Percentiles rank a stretch among this genome's conserved stretches.
Evolutionary conservation across 345 rosid species (phyloP).

Genomic region (Triadica sebifera): DNA sequence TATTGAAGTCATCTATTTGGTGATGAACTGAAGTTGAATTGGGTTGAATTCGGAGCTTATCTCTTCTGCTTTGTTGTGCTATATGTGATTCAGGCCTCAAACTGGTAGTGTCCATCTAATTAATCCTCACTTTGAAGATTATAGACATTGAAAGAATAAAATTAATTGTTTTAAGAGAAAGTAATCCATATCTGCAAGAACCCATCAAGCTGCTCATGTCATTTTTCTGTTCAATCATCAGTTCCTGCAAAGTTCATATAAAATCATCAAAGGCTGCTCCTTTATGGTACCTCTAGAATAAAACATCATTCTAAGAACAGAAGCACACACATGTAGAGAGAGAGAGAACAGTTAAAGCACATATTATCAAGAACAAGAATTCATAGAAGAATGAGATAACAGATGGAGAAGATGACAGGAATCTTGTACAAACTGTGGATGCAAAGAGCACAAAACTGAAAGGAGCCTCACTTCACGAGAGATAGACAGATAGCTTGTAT

Average conservation of each 20-base stretch:
- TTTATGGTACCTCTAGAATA: background rate
- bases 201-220: background rate
- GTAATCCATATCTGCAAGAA: background rate
- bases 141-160: no score
- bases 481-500: background rate
- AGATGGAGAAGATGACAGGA: no score
- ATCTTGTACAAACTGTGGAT: no score
- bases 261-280: background rate
- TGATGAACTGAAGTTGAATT: slow-evolving; percentile 4
- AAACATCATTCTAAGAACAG: background rate
- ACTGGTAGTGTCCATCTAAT: slow-evolving; percentile 35
- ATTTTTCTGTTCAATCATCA: background rate
- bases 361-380: no score
- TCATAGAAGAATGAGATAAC: no score
- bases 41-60: slow-evolving; percentile 40
- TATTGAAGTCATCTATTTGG: slow-evolving; percentile 23
- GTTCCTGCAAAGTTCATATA: background rate
- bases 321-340: background rate
- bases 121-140: no score
- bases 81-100: slow-evolving; percentile 45
- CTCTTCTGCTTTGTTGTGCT: slow-evolving; percentile 58
- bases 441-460: no score
- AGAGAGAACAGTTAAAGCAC: no score
- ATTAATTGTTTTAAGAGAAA: no score
- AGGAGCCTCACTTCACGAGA: background rate